A percentile compares a stretch with the other conserved stretches of the same genome.
Conservation (phyloP, 192 early-diverging fungal species). For the Coemansia sp. region DNA sequence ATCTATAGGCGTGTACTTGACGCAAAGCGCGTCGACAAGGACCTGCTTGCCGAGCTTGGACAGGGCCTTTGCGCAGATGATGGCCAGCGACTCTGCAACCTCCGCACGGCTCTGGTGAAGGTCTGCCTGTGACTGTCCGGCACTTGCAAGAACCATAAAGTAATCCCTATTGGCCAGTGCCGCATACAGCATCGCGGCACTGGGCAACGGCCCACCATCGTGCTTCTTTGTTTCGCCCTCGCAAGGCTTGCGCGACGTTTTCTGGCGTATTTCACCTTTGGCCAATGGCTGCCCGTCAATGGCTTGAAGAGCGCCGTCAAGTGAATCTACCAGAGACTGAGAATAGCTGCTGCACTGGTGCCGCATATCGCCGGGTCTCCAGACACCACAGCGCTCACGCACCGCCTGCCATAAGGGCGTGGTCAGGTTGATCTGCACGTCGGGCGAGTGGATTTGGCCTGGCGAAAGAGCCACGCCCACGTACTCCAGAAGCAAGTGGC, state of each 20-base stretch:
- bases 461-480: conserved; percentile 40
- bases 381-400: conserved; percentile 40
- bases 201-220: conserved; percentile 32
- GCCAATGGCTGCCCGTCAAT: background rate
- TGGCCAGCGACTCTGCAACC: conserved; percentile 42
- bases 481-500: conserved; percentile 38
- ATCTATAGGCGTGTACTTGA: conserved; percentile 44
- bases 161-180: conserved; percentile 50
- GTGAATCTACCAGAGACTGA: background rate
- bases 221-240: background rate
- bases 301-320: conserved; percentile 4
- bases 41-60: conserved; percentile 27
- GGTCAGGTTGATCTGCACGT: conserved; percentile 46
- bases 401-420: conserved; percentile 40
- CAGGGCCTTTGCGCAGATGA: conserved; percentile 45
- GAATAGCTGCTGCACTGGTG: conserved; percentile 11
- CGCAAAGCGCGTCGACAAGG: conserved; percentile 35
- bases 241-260: background rate
- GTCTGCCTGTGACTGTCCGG: conserved; percentile 47
- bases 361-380: conserved; percentile 37
- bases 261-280: background rate
- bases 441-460: conserved; percentile 43
- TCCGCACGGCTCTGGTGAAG: conserved; percentile 44
- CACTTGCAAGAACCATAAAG: conserved; percentile 37
- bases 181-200: conserved; percentile 47